These are phyloP conservation scores for Clitocybe nebularis DNA, from an alignment of 1,284 basidiomycete species.

Conservation along the genomic window DNA sequence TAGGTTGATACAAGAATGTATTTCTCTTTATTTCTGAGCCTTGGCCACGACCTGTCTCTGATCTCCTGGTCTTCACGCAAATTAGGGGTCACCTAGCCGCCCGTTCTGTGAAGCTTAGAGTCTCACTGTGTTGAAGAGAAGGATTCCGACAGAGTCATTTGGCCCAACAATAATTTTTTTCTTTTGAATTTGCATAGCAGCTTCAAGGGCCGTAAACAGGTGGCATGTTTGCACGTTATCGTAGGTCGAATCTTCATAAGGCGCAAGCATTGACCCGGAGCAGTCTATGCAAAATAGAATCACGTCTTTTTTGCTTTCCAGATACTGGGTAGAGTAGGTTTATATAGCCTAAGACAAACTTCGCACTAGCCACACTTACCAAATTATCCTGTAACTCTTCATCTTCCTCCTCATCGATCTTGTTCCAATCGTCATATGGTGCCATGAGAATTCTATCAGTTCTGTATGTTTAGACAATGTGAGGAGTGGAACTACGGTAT, in stretches of 20 bases:
- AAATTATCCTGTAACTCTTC: constrained; percentile 71
- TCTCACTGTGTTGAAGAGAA: constrained; percentile 90
- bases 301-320: constrained; percentile 76
- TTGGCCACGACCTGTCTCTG: constrained; percentile 43
- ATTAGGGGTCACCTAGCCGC: constrained; percentile 19
- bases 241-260: constrained; percentile 58
- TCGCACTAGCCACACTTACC: too few relatives aligned
- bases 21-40: constrained; percentile 73
- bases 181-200: constrained; percentile 82
- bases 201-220: constrained; percentile 70
- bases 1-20: constrained; percentile 72
- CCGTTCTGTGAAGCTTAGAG: neutral
- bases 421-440: constrained; percentile 73
- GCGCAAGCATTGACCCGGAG: constrained; percentile 82
- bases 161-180: constrained; percentile 87
- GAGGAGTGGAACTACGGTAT: neutral
- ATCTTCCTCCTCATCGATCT: constrained; percentile 70
- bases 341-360: too few relatives aligned
- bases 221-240: constrained; percentile 64
- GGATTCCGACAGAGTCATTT: constrained; percentile 82
- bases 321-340: too few relatives aligned
- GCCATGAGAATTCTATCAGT: too few relatives aligned
- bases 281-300: constrained; percentile 94
- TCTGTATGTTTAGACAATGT: too few relatives aligned
- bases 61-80: constrained; percentile 40